Percentiles rank a stretch among this genome's conserved stretches.
These are phyloP conservation scores for Stagonosporopsis vannaccii DNA, from an alignment of 2,329 filamentous ascomycete species.

Conservation along the genomic window DNA sequence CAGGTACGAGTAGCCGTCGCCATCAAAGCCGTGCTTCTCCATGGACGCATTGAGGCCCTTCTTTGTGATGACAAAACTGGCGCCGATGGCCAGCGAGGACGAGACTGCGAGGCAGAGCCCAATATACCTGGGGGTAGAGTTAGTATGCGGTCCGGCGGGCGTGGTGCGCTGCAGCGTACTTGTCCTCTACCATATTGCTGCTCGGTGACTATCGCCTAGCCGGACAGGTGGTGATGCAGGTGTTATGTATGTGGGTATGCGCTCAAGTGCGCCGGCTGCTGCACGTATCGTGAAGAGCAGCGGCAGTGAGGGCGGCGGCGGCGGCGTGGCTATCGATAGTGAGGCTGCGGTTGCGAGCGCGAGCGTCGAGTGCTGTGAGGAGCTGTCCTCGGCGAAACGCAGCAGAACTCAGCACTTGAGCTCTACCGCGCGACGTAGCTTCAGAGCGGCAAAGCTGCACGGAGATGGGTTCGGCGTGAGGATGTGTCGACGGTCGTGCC, in stretches of 20 bases:
- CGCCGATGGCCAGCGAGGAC: conserved; percentile 51
- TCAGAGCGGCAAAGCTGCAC: neutral
- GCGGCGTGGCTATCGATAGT: conserved; percentile 17
- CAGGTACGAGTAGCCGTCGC: conserved; percentile 93
- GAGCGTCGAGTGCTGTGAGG: conserved; percentile 1
- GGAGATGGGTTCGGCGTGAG: conserved; percentile 2
- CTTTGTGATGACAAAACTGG: conserved; percentile 99
- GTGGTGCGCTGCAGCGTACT: conserved; percentile 41
- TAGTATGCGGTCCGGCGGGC: conserved; percentile 19
- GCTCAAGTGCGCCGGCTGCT: conserved; percentile 8
- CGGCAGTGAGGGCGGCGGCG: neutral
- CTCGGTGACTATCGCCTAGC: conserved; percentile 17
- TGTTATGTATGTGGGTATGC: neutral
- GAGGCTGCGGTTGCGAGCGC: neutral
- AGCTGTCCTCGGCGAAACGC: neutral
- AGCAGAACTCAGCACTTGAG: conserved; percentile 21
- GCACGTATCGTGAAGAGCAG: conserved; percentile 1
- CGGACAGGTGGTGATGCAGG: conserved; percentile 4
- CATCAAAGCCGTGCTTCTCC: conserved; percentile 92
- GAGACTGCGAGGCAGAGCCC: conserved; percentile 51
- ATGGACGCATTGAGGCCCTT: conserved; percentile 94
- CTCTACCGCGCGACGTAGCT: conserved; percentile 15
- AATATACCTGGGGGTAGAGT: conserved; percentile 48
- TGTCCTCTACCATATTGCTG: conserved; percentile 50
- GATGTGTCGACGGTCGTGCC: conserved; percentile 8